Evolutionary conservation across 1,284 basidiomycete genomes (phyloP).

Genomic region (Microbotryum scabiosae): DNA sequence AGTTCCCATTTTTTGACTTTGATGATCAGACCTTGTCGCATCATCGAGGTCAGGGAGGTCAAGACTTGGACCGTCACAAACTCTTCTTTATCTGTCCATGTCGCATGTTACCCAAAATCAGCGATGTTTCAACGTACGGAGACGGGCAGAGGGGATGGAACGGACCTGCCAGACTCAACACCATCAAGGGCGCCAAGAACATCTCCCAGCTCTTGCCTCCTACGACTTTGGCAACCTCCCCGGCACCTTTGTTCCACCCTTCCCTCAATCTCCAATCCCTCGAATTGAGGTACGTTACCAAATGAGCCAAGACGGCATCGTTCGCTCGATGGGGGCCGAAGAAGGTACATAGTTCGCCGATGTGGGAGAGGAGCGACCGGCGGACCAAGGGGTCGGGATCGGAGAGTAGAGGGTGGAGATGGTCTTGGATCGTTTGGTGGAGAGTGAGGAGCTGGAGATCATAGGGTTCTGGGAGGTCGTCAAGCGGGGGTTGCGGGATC

Average conservation of each 20-base stretch:
- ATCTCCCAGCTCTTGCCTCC: conserved; percentile 77
- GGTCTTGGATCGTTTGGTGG: conserved; percentile 76
- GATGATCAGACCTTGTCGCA: conserved; percentile 75
- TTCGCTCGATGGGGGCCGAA: conserved; percentile 87
- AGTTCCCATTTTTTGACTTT: conserved; percentile 92
- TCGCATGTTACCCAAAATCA: background rate
- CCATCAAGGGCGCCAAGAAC: conserved; percentile 86
- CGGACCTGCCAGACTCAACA: conserved; percentile 79
- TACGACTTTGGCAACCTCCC: conserved; percentile 86
- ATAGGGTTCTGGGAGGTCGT: conserved; percentile 56
- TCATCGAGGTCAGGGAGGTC: conserved; percentile 70
- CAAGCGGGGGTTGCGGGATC: background rate
- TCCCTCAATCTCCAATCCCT: conserved; percentile 73
- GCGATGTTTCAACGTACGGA: background rate
- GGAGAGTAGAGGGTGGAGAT: conserved; percentile 61
- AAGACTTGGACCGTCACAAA: conserved; percentile 83
- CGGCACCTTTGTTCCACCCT: conserved; percentile 91
- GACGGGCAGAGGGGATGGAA: conserved; percentile 4
- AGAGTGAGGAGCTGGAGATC: conserved; percentile 77
- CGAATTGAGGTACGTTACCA: conserved; percentile 98
- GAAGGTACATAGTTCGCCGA: conserved; percentile 83
- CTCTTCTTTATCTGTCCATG: conserved; percentile 74
- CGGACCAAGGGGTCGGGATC: conserved; percentile 50
- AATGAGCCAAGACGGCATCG: conserved; percentile 88
- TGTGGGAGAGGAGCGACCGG: conserved; percentile 55